Evolutionary conservation across 2,329 filamentous ascomycete genomes (phyloP).

Genomic region (Myotisia sp.): DNA sequence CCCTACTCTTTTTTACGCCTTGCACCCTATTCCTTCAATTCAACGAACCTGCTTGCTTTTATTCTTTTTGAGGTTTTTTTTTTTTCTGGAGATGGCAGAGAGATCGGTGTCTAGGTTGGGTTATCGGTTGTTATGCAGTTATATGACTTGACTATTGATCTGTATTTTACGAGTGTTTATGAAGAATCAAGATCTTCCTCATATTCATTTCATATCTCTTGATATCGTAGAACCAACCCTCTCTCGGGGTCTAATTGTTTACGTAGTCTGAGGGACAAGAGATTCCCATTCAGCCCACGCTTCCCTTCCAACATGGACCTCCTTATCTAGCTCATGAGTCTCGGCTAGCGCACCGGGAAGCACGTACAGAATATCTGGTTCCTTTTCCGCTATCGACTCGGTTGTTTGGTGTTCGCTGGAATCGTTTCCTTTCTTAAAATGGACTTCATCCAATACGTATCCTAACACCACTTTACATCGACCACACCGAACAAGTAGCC

Average conservation of each 20-base stretch:
- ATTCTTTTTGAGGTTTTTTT: too few relatives aligned
- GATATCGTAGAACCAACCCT: too few relatives aligned
- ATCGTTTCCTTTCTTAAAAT: constrained; percentile 24
- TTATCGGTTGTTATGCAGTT: constrained; percentile 1
- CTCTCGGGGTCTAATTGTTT: background rate
- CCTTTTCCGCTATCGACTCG: constrained; percentile 5
- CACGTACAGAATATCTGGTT: constrained; percentile 41
- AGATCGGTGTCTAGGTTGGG: constrained; percentile 1
- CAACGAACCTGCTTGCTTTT: too few relatives aligned
- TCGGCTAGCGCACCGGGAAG: constrained; percentile 45
- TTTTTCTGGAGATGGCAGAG: background rate
- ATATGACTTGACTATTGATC: background rate
- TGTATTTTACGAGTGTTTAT: background rate
- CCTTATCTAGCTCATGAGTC: constrained; percentile 41
- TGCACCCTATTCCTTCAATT: too few relatives aligned
- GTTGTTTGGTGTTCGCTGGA: constrained; percentile 11
- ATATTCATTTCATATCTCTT: too few relatives aligned
- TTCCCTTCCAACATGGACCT: constrained; percentile 21
- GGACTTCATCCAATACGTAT: constrained; percentile 45
- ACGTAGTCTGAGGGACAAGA: background rate
- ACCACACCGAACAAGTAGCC: constrained; percentile 44
- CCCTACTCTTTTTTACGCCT: constrained; percentile 2
- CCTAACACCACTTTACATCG: constrained; percentile 48
- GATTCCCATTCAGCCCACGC: constrained; percentile 24
- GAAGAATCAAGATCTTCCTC: too few relatives aligned